Evolutionary conservation across 352 stramenopile species (phyloP), one percentile per base, ranked within the genome.

Genomic region (Phytopythium boreale): DNA sequence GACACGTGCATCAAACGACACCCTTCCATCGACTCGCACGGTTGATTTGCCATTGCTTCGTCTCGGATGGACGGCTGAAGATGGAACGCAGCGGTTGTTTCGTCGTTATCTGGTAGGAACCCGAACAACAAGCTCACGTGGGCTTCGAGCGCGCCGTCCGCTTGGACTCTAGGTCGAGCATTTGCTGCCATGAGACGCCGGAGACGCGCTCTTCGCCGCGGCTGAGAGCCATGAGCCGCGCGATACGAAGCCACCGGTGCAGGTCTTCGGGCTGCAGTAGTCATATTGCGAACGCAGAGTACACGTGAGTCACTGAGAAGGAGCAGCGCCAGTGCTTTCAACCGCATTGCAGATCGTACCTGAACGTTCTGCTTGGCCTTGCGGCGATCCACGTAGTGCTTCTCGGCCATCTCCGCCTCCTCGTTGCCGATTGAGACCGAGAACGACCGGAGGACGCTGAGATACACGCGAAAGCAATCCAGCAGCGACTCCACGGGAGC

Each of bases 311-410:
- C 43, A 27, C n/a, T 59, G 51, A 36, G 15, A 62, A 17, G 17
- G 20, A 20, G 9, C 19, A 27, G n/a, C n/a, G n/a, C 59, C 60
- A 59, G 58, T 14, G 24, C 29, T 56, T 34, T 59, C 41, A 3
- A 41, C 63, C 2, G 5, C 41, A 1, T n/a, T 29, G 5, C 36
- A 63, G 63, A 10, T 3, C 82, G 46, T 75, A 95, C 87, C 78
- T 70, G 79, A 34, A 95, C 82, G 69, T 88, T 76, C 43, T 90
- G 75, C 37, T 91, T 72, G 3, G 69, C 74, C 56, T 93, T 87
- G 10, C 87, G 81, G 53, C 80, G 86, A 11, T 77, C 77, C 1
- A 95, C 82, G 63, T 89, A 95, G 67, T 92, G 77, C 46, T 91
- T 85, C 70, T 95, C 87, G 2, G 87, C 87, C 61, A 81, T 76